These are phyloP conservation scores for Lophiotrema nucula DNA, from an alignment of 495 filamentous ascomycete species.

Conservation along the genomic window DNA sequence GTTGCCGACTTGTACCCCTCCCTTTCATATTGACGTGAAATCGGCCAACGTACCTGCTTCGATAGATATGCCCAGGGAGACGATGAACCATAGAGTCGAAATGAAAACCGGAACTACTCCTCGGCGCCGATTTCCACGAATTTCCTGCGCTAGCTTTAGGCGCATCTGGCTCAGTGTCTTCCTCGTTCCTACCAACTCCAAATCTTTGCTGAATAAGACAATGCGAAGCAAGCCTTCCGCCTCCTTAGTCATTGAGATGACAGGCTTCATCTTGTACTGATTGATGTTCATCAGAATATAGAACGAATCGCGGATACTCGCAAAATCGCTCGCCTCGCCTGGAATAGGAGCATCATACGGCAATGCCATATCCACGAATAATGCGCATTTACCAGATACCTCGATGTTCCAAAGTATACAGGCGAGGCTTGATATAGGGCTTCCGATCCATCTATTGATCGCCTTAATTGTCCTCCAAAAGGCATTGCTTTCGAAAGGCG, in stretches of 20 bases:
- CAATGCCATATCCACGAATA: slow-evolving; percentile 49
- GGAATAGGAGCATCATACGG: slow-evolving; percentile 34
- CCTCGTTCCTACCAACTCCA: slow-evolving; percentile 21
- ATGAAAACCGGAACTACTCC: slow-evolving; percentile 47
- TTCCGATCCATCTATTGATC: slow-evolving; percentile 43
- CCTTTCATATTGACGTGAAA: too few relatives aligned
- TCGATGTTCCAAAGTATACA: slow-evolving; percentile 52
- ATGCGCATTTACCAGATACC: slow-evolving; percentile 48
- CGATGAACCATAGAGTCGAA: slow-evolving; percentile 45
- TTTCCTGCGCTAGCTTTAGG: slow-evolving; percentile 38
- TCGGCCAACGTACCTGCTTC: slow-evolving; percentile 27
- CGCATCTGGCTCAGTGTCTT: slow-evolving; percentile 33
- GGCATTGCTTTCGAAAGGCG: slow-evolving; percentile 49
- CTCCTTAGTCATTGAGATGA: slow-evolving; percentile 24
- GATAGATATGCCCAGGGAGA: slow-evolving; percentile 46
- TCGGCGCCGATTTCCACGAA: slow-evolving; percentile 42
- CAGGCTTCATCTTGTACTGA: slow-evolving; percentile 43
- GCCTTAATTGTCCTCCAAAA: slow-evolving; percentile 42
- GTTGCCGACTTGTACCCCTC: too few relatives aligned
- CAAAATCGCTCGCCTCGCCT: slow-evolving; percentile 37
- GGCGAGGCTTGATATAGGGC: slow-evolving; percentile 42
- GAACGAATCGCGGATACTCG: slow-evolving; percentile 46
- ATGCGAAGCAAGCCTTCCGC: slow-evolving; percentile 44
- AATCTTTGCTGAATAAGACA: slow-evolving; percentile 43
- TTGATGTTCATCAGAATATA: slow-evolving; percentile 49